These are phyloP conservation scores for Xanthoconium stramineum DNA, from an alignment of 768 basidiomycete genomes.

Conservation along the genomic window DNA sequence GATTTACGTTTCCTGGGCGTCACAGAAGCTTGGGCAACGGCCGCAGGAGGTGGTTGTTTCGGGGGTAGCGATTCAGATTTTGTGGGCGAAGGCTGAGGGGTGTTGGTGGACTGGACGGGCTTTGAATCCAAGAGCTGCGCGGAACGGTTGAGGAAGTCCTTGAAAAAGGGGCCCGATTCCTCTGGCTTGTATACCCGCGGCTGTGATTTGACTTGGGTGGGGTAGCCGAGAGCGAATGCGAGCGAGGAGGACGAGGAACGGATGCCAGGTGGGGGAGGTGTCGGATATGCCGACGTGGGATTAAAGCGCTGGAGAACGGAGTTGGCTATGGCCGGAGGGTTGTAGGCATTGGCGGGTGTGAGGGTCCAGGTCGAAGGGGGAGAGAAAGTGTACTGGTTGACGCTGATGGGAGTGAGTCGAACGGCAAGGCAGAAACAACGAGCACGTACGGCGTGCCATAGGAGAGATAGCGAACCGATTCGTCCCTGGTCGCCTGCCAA, in stretches of 20 bases:
- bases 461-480: conserved; percentile 58
- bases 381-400: conserved; percentile 29
- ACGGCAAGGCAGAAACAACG: neutral
- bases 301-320: conserved; percentile 61
- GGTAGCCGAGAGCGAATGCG: conserved; percentile 64
- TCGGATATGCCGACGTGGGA: conserved; percentile 66
- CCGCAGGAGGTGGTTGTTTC: conserved; percentile 9
- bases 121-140: conserved; percentile 44
- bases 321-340: conserved; percentile 56
- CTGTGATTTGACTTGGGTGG: conserved; percentile 26
- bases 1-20: conserved; percentile 76
- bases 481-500: conserved; percentile 63
- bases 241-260: conserved; percentile 70
- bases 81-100: conserved; percentile 18
- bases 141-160: conserved; percentile 49
- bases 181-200: conserved; percentile 43
- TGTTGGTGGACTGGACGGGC: conserved; percentile 13
- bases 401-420: conserved; percentile 16
- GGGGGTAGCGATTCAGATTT: conserved; percentile 15
- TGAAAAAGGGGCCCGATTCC: conserved; percentile 64
- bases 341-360: conserved; percentile 47
- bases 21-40: conserved; percentile 23
- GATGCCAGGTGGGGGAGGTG: conserved; percentile 63
- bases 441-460: conserved; percentile 49
- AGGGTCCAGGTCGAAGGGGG: conserved; percentile 41